Percentiles rank a stretch among this genome's conserved stretches.
Evolutionary conservation across 257 asterid genomes (phyloP).

Genomic region (Solanum tacnaense): DNA sequence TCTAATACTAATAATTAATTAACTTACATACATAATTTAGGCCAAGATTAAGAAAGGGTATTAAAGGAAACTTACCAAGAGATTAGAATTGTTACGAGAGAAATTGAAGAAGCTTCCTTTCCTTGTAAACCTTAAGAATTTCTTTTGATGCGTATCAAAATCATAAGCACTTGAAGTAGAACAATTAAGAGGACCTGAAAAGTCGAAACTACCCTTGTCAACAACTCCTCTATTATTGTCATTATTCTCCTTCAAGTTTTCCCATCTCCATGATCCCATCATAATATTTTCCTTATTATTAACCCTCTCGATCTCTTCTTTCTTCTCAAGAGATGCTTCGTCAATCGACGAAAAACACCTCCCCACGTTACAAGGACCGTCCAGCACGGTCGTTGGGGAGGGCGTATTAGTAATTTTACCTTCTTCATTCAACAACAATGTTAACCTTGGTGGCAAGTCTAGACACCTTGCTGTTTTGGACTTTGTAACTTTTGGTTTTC

Average conservation of each 20-base stretch:
- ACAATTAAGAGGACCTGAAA: slow-evolving; percentile 8
- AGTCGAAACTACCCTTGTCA: slow-evolving; percentile 12
- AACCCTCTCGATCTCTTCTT: not conserved
- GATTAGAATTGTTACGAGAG: slow-evolving; percentile 29
- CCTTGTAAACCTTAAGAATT: slow-evolving; percentile 12
- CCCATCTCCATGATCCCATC: slow-evolving; percentile 34
- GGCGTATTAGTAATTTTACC: slow-evolving; percentile 16
- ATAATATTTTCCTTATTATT: not conserved
- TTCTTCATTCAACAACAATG: not conserved
- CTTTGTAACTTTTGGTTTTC: slow-evolving; percentile 41
- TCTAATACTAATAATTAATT: not conserved
- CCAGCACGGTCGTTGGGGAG: slow-evolving; percentile 50
- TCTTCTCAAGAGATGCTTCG: not conserved
- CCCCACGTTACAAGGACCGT: slow-evolving; percentile 41
- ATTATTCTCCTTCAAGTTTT: slow-evolving; percentile 31
- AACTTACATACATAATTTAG: not conserved
- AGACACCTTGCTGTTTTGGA: slow-evolving; percentile 31
- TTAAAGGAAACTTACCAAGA: slow-evolving; percentile 26
- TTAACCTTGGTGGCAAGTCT: slow-evolving; percentile 52
- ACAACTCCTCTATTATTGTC: not conserved
- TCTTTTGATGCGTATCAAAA: slow-evolving; percentile 9
- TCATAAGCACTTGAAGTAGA: slow-evolving; percentile 10
- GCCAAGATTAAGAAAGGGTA: not conserved
- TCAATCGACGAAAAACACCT: slow-evolving; percentile 29
- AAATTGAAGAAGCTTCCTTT: slow-evolving; percentile 34